phyloP scores from a whole-genome alignment of 768 basidiomycete genomes.

The Tulasnella sp. region DNA sequence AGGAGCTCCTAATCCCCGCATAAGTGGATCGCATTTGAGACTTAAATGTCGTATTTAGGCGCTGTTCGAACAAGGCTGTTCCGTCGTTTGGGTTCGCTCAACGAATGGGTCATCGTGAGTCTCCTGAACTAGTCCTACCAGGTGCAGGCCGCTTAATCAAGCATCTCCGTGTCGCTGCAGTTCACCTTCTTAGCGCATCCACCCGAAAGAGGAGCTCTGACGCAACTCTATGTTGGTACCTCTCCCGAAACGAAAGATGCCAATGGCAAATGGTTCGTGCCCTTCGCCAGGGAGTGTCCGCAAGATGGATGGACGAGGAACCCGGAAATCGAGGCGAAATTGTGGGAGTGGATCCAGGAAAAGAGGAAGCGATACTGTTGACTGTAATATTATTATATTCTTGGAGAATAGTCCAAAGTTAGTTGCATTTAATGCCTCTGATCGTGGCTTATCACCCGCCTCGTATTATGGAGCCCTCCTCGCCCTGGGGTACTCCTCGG shows the following conservation, averaged over 20 bases:
- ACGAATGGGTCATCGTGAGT: slow-evolving; percentile 15
- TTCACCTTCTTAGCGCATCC: slow-evolving; percentile 4
- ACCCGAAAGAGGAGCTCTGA: neutral
- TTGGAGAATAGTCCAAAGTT: too few relatives aligned
- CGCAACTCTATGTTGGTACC: slow-evolving; percentile 18
- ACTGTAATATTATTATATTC: too few relatives aligned
- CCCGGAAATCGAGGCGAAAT: slow-evolving; percentile 39
- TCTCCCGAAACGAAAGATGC: slow-evolving; percentile 5
- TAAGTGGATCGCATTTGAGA: neutral
- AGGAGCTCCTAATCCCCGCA: neutral
- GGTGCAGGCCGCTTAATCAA: neutral
- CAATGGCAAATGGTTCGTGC: slow-evolving; percentile 27
- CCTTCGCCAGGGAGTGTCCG: neutral
- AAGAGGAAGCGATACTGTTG: slow-evolving; percentile 34
- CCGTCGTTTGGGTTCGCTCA: neutral
- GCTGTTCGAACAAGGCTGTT: neutral
- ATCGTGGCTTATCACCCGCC: too few relatives aligned
- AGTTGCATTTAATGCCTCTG: too few relatives aligned
- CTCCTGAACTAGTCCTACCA: neutral
- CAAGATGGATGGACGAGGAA: neutral
- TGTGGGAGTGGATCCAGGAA: slow-evolving; percentile 45
- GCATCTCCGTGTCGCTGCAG: neutral
- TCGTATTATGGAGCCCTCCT: too few relatives aligned
- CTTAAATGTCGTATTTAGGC: neutral
- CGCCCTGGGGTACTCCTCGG: too few relatives aligned